Evolutionary conservation across 805 yeast species (phyloP).

Genomic region (Torulaspora franciscae): DNA sequence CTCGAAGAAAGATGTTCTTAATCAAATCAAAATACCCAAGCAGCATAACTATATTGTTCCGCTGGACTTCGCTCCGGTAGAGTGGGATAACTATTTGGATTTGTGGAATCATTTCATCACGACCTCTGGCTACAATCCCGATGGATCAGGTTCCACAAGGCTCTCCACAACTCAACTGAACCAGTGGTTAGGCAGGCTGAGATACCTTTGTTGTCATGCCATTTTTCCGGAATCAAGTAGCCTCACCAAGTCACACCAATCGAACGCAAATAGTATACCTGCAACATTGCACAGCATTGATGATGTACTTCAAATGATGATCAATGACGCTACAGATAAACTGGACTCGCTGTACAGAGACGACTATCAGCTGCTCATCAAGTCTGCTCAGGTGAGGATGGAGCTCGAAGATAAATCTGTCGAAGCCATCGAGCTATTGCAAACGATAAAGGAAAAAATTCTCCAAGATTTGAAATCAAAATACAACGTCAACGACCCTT

Average conservation of each 20-base stretch:
- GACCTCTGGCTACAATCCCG: slow-evolving; percentile 47
- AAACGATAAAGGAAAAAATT: slow-evolving; percentile 37
- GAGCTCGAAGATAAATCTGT: slow-evolving; percentile 54
- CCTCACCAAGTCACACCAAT: slow-evolving; percentile 5
- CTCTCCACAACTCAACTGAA: slow-evolving; percentile 55
- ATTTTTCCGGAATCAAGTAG: slow-evolving; percentile 30
- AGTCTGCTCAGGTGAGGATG: slow-evolving; percentile 56
- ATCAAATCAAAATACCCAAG: slow-evolving; percentile 71
- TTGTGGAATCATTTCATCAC: slow-evolving; percentile 54
- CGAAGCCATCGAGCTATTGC: slow-evolving; percentile 47
- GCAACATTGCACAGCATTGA: slow-evolving; percentile 41
- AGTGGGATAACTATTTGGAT: slow-evolving; percentile 75
- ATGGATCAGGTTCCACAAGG: slow-evolving; percentile 47
- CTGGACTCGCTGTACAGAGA: slow-evolving; percentile 47
- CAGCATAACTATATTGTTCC: slow-evolving; percentile 68
- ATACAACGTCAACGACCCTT: slow-evolving; percentile 20
- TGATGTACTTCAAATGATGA: slow-evolving; percentile 63
- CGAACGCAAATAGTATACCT: slow-evolving; percentile 4
- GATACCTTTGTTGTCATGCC: slow-evolving; percentile 85
- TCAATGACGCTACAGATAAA: slow-evolving; percentile 49
- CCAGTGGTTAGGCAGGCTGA: slow-evolving; percentile 60
- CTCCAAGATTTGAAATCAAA: slow-evolving; percentile 22
- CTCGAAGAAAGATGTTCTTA: slow-evolving; percentile 74
- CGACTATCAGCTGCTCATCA: slow-evolving; percentile 44
- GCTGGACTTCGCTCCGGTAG: slow-evolving; percentile 75